Evolutionary conservation across 371 early-diverging fungal species (phyloP).

Genomic region (Mucor velutinosus): DNA sequence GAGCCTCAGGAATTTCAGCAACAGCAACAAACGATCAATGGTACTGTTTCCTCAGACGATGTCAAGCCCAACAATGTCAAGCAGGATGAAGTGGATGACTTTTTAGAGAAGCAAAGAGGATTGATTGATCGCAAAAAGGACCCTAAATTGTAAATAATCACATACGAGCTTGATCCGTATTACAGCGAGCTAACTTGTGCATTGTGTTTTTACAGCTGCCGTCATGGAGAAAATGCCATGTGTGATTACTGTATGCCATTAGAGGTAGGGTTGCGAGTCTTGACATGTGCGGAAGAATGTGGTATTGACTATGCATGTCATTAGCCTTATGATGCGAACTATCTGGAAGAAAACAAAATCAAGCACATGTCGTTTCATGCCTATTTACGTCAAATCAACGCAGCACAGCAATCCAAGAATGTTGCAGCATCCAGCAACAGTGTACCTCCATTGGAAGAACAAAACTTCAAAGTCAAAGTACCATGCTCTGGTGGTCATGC

Average conservation of each 20-base stretch:
- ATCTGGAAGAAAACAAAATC: constrained; percentile 88
- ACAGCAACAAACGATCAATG: background rate
- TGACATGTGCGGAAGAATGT: background rate
- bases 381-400: constrained; percentile 78
- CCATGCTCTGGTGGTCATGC: constrained; percentile 86
- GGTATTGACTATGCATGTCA: background rate
- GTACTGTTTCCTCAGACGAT: constrained; percentile 25
- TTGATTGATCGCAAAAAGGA: constrained; percentile 83
- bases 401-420: constrained; percentile 65
- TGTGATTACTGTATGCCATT: constrained; percentile 98
- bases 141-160: constrained; percentile 68
- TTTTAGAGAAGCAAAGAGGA: constrained; percentile 82
- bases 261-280: constrained; percentile 56
- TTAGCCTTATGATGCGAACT: constrained; percentile 87
- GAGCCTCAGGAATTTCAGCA: constrained; percentile 34
- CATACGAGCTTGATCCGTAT: background rate
- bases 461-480: constrained; percentile 73
- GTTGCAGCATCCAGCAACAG: constrained; percentile 43
- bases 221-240: constrained; percentile 91
- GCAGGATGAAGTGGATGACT: constrained; percentile 82
- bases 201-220: constrained; percentile 65
- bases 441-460: constrained; percentile 87
- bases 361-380: constrained; percentile 98
- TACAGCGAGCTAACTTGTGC: background rate
- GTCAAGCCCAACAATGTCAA: constrained; percentile 33